These are phyloP conservation scores for Pluteus cervinus DNA, from an alignment of 768 basidiomycete genomes.

Conservation along the genomic window DNA sequence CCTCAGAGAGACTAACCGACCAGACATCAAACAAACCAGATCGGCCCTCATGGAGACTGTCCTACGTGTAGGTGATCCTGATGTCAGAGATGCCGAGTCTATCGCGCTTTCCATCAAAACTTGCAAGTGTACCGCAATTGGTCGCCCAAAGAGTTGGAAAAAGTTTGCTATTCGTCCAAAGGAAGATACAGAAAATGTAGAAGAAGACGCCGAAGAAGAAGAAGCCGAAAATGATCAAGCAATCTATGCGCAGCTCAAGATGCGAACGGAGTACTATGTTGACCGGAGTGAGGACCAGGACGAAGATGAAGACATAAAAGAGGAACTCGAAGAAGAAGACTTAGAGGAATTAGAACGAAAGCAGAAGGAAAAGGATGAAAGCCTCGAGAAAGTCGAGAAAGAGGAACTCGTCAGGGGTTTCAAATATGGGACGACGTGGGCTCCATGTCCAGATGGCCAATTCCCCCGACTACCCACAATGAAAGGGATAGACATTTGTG, in stretches of 20 bases:
- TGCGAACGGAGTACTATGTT: constrained; percentile 52
- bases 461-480: constrained; percentile 69
- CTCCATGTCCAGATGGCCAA: constrained; percentile 80
- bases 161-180: constrained; percentile 50
- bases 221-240: constrained; percentile 24
- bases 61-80: constrained; percentile 75
- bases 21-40: constrained; percentile 62
- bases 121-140: constrained; percentile 73
- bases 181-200: constrained; percentile 26
- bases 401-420: constrained; percentile 78
- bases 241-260: constrained; percentile 37
- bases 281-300: constrained; percentile 35
- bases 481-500: constrained; percentile 84
- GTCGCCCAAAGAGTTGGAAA: constrained; percentile 72
- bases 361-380: constrained; percentile 27
- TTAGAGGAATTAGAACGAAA: constrained; percentile 18
- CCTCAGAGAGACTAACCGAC: constrained; percentile 51
- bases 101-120: constrained; percentile 69
- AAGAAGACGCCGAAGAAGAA: constrained; percentile 28
- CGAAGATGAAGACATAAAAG: constrained; percentile 33
- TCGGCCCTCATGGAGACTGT: constrained; percentile 60
- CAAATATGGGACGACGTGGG: constrained; percentile 87
- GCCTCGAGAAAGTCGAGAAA: constrained; percentile 58
- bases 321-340: constrained; percentile 31
- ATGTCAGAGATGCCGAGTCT: constrained; percentile 60